Evolutionary conservation across 176 grass and related monocot genomes (phyloP).

Genomic region (Aegilops tauschii): DNA sequence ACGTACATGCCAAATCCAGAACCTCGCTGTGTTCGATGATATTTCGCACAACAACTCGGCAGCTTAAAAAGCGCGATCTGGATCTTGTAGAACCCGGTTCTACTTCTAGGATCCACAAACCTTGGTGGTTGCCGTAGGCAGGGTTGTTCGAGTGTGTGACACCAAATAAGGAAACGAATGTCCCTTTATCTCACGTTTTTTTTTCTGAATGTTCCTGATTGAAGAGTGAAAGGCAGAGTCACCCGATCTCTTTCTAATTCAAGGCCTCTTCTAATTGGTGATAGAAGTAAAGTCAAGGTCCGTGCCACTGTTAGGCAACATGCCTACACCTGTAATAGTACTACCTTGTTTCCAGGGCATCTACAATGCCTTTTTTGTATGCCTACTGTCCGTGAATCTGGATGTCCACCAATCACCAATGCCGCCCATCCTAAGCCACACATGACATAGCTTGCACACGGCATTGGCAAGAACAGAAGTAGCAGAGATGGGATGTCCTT

Average conservation of each 20-base stretch:
- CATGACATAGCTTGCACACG: neutral
- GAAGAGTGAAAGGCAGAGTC: neutral
- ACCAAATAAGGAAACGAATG: neutral
- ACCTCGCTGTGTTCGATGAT: neutral
- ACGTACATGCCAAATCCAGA: neutral
- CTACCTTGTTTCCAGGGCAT: neutral
- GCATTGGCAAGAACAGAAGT: neutral
- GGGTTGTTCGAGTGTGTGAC: neutral
- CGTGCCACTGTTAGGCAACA: neutral
- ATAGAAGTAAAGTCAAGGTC: neutral
- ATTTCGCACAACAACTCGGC: neutral
- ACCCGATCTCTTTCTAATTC: neutral
- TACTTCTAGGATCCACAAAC: neutral
- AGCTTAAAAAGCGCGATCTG: neutral
- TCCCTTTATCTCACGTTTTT: neutral
- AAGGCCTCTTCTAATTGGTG: neutral
- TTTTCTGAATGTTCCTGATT: neutral
- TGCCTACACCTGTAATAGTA: neutral
- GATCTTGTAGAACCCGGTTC: constrained; percentile 19
- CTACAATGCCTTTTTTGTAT: neutral
- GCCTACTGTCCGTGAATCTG: neutral
- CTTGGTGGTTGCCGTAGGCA: neutral
- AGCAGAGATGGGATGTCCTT: neutral
- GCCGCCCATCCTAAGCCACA: neutral
- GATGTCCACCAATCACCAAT: neutral